phyloP scores from a whole-genome alignment of 768 basidiomycete species.

The Termitomyces sp. region DNA sequence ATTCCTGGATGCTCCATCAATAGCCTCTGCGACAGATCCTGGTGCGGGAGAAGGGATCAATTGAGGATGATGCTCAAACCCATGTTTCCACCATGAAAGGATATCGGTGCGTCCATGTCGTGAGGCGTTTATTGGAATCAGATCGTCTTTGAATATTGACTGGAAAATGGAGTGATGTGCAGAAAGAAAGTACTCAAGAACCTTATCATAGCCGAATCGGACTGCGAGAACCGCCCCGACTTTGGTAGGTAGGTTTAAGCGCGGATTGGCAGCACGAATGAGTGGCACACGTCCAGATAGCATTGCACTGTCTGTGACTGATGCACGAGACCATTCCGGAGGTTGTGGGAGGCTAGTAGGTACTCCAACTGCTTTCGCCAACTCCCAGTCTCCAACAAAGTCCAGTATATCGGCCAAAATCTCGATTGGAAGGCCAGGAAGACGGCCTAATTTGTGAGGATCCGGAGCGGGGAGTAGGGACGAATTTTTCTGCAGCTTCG shows the following conservation, averaged over 20 bases:
- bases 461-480: constrained; percentile 24
- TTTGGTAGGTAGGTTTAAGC: constrained; percentile 54
- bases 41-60: constrained; percentile 50
- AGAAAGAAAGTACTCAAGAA: constrained; percentile 69
- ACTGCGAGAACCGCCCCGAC: constrained; percentile 62
- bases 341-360: constrained; percentile 65
- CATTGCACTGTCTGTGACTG: constrained; percentile 65
- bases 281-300: constrained; percentile 55
- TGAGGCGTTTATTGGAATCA: constrained; percentile 76
- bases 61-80: constrained; percentile 53
- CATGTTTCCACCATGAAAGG: constrained; percentile 79
- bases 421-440: constrained; percentile 68
- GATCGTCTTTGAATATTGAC: constrained; percentile 55
- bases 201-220: constrained; percentile 69
- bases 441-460: constrained; percentile 24
- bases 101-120: constrained; percentile 66
- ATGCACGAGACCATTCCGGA: constrained; percentile 66
- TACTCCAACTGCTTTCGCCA: constrained; percentile 69
- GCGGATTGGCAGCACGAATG: constrained; percentile 56
- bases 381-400: constrained; percentile 79
- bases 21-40: constrained; percentile 55
- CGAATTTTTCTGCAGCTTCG: constrained; percentile 18
- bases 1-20: constrained; percentile 74
- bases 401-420: constrained; percentile 74
- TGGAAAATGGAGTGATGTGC: constrained; percentile 62